A percentile compares a stretch with the other conserved stretches of the same genome.
phyloP scores from a whole-genome alignment of 148 eudicot species.

The Chenopodium album region DNA sequence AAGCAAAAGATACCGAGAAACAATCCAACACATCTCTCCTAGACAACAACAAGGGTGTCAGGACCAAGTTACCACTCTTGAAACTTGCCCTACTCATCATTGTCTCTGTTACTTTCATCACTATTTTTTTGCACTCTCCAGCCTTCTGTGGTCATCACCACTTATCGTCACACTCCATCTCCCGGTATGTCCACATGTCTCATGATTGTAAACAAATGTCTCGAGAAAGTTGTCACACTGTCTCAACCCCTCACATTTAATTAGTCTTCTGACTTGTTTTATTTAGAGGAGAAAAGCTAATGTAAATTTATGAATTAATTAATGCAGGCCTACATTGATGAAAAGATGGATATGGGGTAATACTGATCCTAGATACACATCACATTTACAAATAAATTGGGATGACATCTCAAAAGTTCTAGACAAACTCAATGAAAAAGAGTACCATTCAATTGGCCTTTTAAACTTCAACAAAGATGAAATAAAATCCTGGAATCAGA shows the following conservation, averaged over 20 bases:
- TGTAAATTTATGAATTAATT: not conserved
- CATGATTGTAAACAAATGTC: too few relatives aligned
- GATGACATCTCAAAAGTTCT: conserved; percentile 46
- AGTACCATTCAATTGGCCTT: conserved; percentile 52
- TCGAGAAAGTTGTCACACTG: too few relatives aligned
- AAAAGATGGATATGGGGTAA: conserved; percentile 63
- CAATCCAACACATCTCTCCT: conserved; percentile 27
- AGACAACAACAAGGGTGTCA: conserved; percentile 38
- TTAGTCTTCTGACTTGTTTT: not conserved
- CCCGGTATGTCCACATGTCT: conserved; percentile 36
- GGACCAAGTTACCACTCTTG: conserved; percentile 45
- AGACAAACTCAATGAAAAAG: conserved; percentile 27
- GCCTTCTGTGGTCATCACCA: conserved; percentile 30
- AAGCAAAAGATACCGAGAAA: conserved; percentile 46
- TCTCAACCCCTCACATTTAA: too few relatives aligned
- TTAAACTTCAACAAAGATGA: conserved; percentile 63
- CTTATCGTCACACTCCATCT: conserved; percentile 30
- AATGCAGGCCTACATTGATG: conserved; percentile 45
- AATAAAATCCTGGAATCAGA: conserved; percentile 44
- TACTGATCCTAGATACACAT: conserved; percentile 57
- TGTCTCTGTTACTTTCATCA: conserved; percentile 33
- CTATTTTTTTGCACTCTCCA: conserved; percentile 41
- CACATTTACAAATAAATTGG: conserved; percentile 59
- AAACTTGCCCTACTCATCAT: conserved; percentile 46
- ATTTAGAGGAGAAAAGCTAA: conserved; percentile 11